Evolutionary conservation across 495 filamentous ascomycete species (phyloP).

Genomic region (Xylaria flabelliformis): DNA sequence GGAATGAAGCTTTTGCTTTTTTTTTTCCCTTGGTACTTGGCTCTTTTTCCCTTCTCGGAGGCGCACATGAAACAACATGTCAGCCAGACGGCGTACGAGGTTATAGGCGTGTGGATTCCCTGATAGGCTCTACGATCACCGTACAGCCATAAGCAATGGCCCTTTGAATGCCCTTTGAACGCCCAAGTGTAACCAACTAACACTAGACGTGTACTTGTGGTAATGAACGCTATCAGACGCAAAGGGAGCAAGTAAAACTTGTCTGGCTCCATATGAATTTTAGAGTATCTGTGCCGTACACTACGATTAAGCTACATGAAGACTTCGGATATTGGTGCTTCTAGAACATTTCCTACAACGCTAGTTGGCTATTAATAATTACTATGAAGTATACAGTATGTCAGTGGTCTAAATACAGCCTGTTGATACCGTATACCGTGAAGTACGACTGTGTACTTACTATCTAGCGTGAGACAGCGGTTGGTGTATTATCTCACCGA

Average conservation of each 20-base stretch:
- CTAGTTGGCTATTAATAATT: background rate
- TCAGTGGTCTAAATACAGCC: background rate
- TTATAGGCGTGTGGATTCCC: background rate
- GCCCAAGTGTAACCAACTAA: background rate
- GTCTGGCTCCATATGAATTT: no score
- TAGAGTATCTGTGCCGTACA: background rate
- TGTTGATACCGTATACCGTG: slow-evolving; percentile 7
- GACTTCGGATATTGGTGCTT: background rate
- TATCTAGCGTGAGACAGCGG: background rate
- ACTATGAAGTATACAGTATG: background rate
- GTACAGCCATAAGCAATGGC: background rate
- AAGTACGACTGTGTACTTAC: slow-evolving; percentile 1
- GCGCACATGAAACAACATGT: slow-evolving; percentile 10
- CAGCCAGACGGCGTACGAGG: background rate
- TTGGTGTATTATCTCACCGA: background rate
- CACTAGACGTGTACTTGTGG: background rate
- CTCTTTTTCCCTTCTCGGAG: background rate
- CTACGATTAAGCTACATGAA: background rate
- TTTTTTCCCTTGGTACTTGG: background rate
- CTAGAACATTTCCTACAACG: background rate
- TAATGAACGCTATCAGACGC: background rate
- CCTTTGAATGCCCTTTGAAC: background rate
- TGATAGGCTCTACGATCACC: background rate
- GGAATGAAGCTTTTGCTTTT: background rate
- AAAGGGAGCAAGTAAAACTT: background rate